phyloP scores from a whole-genome alignment of 192 early-diverging fungal species.

The Backusella mclennaniae region DNA sequence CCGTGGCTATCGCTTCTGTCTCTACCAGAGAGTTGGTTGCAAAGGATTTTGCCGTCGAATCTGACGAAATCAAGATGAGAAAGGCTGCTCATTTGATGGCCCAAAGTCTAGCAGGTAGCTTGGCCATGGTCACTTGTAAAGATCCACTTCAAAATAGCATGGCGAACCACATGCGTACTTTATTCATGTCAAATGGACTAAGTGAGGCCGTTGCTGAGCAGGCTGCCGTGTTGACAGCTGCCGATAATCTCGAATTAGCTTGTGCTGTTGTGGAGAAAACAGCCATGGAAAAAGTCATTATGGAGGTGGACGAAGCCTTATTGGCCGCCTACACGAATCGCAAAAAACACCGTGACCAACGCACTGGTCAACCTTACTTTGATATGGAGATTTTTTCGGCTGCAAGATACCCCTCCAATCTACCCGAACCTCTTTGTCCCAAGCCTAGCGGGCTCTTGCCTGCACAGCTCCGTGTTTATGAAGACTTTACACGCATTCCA shows the following conservation, averaged over 20 bases:
- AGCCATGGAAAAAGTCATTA: constrained; percentile 91
- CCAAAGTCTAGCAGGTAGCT: constrained; percentile 72
- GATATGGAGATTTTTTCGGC: constrained; percentile 79
- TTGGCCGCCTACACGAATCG: constrained; percentile 65
- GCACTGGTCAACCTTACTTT: constrained; percentile 84
- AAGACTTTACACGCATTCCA: constrained; percentile 72
- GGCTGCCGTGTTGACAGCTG: constrained; percentile 79
- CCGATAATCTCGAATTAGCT: constrained; percentile 93
- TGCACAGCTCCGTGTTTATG: constrained; percentile 82
- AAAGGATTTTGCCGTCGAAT: constrained; percentile 96
- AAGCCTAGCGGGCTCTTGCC: constrained; percentile 79
- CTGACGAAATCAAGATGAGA: constrained; percentile 91
- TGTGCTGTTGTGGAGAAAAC: constrained; percentile 95
- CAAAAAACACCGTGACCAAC: constrained; percentile 81
- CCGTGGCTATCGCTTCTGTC: constrained; percentile 90
- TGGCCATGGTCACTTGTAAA: constrained; percentile 87
- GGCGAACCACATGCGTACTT: constrained; percentile 64
- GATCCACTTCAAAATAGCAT: constrained; percentile 90
- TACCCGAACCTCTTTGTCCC: constrained; percentile 86
- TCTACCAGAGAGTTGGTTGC: constrained; percentile 89
- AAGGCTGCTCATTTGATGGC: constrained; percentile 95
- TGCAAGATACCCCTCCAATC: constrained; percentile 76
- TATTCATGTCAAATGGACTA: constrained; percentile 74
- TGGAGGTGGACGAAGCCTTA: constrained; percentile 91
- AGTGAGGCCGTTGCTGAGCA: constrained; percentile 80